Conservation (phyloP, 2,329 filamentous ascomycete genomes). For the Claviceps capensis region DNA sequence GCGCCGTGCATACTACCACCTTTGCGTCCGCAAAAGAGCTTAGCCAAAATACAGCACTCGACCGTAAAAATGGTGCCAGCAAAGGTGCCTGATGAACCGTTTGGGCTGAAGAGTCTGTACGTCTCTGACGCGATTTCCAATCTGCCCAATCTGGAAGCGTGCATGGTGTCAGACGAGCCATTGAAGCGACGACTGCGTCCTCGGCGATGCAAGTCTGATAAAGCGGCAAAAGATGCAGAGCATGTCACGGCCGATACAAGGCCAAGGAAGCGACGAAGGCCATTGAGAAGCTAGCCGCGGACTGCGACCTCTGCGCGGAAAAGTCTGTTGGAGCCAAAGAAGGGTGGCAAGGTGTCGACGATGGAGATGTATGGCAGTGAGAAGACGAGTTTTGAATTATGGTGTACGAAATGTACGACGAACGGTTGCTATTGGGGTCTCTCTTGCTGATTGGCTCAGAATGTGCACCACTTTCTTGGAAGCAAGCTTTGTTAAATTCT, state of each 20-base stretch:
- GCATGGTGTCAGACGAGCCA: conserved; percentile 2
- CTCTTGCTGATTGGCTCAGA: no score
- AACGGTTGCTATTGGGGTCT: no score
- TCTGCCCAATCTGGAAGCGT: conserved; percentile 7
- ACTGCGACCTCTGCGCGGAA: neutral
- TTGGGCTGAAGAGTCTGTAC: conserved; percentile 3
- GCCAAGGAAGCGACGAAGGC: neutral
- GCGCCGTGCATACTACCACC: conserved; percentile 4
- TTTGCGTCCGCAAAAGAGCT: conserved; percentile 2
- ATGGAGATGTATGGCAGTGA: conserved; percentile 3
- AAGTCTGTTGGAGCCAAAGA: neutral
- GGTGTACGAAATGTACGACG: neutral
- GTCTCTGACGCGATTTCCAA: conserved; percentile 11
- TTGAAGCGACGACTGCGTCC: conserved; percentile 6
- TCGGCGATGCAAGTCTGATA: neutral
- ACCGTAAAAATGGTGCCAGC: conserved; percentile 8
- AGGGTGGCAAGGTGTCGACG: neutral
- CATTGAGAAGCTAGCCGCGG: neutral
- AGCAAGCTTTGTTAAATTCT: no score
- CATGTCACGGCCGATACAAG: neutral
- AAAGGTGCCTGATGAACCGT: conserved; percentile 2
- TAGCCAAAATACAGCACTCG: conserved; percentile 1
- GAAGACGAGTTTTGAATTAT: neutral
- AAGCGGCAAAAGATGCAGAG: neutral
- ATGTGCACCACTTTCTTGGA: no score